These are phyloP conservation scores for Stephania cephalantha DNA, from an alignment of 164 flowering plant genomes.

Conservation along the genomic window DNA sequence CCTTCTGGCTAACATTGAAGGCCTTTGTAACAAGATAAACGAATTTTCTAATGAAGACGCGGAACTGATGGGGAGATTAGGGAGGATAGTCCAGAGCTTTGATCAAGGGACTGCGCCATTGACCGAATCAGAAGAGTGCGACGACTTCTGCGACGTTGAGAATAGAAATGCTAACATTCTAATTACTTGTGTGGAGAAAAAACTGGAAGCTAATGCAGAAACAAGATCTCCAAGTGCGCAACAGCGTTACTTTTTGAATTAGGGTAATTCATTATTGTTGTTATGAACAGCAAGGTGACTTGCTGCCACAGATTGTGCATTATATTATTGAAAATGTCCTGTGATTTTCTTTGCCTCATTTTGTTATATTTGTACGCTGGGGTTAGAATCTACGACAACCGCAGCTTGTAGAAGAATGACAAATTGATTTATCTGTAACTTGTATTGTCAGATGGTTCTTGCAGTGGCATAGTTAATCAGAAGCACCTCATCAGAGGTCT, in stretches of 20 bases:
- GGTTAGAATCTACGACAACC: background rate
- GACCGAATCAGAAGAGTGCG: slow-evolving; percentile 3
- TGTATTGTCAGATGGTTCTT: background rate
- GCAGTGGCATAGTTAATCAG: background rate
- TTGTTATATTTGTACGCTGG: background rate
- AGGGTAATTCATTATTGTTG: background rate
- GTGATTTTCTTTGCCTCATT: background rate
- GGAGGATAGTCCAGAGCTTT: slow-evolving; percentile 15
- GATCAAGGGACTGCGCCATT: slow-evolving; percentile 5
- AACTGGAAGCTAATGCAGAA: slow-evolving; percentile 9
- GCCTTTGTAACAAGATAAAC: slow-evolving; percentile 14
- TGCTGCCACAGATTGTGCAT: background rate
- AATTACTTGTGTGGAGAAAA: slow-evolving; percentile 13
- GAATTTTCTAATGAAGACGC: slow-evolving; percentile 23
- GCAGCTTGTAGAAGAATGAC: background rate
- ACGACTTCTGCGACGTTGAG: slow-evolving; percentile 11
- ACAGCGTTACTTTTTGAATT: background rate
- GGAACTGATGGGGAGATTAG: slow-evolving; percentile 25
- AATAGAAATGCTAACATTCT: slow-evolving; percentile 1
- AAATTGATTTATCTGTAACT: background rate
- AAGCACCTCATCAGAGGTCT: background rate
- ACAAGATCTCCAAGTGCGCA: slow-evolving; percentile 31
- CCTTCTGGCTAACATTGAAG: slow-evolving; percentile 12
- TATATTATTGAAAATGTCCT: background rate
- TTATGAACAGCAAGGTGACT: background rate